These are phyloP conservation scores for Agastache rugosa DNA, from an alignment of 257 asterid genomes.

Conservation along the genomic window DNA sequence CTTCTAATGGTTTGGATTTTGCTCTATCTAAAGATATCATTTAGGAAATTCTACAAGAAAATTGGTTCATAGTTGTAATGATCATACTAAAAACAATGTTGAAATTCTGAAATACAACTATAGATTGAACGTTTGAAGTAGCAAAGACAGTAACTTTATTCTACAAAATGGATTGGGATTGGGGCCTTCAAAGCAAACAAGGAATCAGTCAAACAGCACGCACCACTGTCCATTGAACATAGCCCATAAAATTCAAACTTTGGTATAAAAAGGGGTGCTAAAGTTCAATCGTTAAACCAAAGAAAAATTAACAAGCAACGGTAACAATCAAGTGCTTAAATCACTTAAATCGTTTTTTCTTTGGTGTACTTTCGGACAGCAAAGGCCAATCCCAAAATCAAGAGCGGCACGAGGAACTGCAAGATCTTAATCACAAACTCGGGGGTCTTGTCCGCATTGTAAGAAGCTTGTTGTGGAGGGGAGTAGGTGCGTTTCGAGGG, in stretches of 20 bases:
- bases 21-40: too few species aligned
- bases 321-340: not conserved
- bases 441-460: slow-evolving; percentile 62
- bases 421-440: slow-evolving; percentile 69
- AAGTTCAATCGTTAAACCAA: not conserved
- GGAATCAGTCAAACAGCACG: not conserved
- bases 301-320: not conserved
- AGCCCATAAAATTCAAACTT: not conserved
- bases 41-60: too few species aligned
- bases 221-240: not conserved
- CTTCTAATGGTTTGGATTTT: not conserved
- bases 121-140: not conserved
- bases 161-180: not conserved
- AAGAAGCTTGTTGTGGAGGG: slow-evolving; percentile 48
- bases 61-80: too few species aligned
- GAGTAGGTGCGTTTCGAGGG: slow-evolving; percentile 62
- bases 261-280: not conserved
- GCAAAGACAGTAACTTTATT: not conserved
- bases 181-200: not conserved
- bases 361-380: slow-evolving; percentile 79
- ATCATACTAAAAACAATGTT: too few species aligned
- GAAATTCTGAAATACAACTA: not conserved
- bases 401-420: slow-evolving; percentile 79
- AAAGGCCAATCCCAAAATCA: slow-evolving; percentile 79
- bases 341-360: slow-evolving; percentile 51